Evolutionary conservation across 2,329 filamentous ascomycete genomes (phyloP), one percentile per base, ranked within the genome.

Genomic region (Hirsutella minnesotensis): DNA sequence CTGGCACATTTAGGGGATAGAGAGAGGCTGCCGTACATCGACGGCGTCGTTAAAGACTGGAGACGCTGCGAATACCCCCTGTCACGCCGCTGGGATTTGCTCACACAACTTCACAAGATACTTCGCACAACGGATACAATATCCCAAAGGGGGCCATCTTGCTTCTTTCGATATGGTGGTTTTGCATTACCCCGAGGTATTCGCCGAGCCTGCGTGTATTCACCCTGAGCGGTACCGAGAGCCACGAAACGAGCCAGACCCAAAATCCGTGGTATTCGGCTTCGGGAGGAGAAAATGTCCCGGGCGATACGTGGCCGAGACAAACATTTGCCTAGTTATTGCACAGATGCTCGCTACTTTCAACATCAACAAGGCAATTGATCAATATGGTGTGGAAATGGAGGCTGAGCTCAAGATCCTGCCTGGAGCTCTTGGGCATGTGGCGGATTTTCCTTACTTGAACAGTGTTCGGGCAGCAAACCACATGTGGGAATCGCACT

Each of bases 151-250:
- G 52, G 1, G 42, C 58, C 1, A 34, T 48, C 7, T 27, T 61
- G 7, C 42, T 61, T 3, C 47, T 46, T 3, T 49, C 52, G 0
- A 44, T 53, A 4, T 61, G 56, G 55, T 56, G 51, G 19, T 63
- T 13, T 72, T 80, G 20, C 82, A 86, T 57, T 82, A 87, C 52
- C 73, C 77, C 2, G 75, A 80, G 31, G 77, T 75, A 2, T 86
- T 87, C 55, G 67, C 73, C 0, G 42, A 60, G 10, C 62, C 62
- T 0, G 46, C 44, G 2, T 12, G 22, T 3, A 66, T 66, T 18
- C 47, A 61, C n/a, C 62, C 61, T 0, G 56, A 57, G 2, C 52
- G 63, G 0, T 65, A 52, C 46, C 46, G 64, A 3, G 38, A 38
- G 24, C 52, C 52, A 3, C 44, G 50, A 4, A 53, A 55, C 0